These are phyloP conservation scores for Ascochyta koolunga DNA, from an alignment of 2,329 filamentous ascomycete genomes.

Conservation along the genomic window DNA sequence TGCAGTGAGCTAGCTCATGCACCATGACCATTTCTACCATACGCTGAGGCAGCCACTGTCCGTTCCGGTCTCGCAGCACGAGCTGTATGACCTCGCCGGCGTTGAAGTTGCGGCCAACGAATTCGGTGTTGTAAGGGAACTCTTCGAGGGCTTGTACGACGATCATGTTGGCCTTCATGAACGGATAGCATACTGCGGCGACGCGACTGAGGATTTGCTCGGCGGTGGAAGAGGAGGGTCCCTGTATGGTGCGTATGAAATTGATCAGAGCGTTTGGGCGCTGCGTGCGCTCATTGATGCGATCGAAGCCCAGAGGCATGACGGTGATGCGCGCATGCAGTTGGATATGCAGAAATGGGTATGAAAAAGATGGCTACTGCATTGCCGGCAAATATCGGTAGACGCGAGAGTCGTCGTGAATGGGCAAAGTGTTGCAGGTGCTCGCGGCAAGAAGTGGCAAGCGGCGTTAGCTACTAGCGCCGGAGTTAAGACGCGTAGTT, in stretches of 20 bases:
- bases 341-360: background rate
- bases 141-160: constrained; percentile 70
- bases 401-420: no score
- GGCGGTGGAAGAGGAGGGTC: constrained; percentile 51
- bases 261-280: constrained; percentile 79
- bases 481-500: constrained; percentile 4
- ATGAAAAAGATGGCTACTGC: background rate
- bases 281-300: constrained; percentile 75
- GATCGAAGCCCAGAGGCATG: constrained; percentile 80
- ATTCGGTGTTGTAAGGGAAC: constrained; percentile 79
- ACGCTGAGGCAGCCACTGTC: constrained; percentile 76
- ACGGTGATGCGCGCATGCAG: constrained; percentile 7
- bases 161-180: constrained; percentile 56
- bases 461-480: background rate
- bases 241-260: constrained; percentile 81
- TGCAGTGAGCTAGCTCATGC: constrained; percentile 86
- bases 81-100: constrained; percentile 86
- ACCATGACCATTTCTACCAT: constrained; percentile 97
- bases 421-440: no score
- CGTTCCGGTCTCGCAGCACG: constrained; percentile 72
- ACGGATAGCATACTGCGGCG: constrained; percentile 74
- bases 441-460: no score
- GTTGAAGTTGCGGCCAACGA: constrained; percentile 89
- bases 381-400: background rate
- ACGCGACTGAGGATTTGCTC: constrained; percentile 47